A percentile compares a stretch with the other conserved stretches of the same genome.
These are phyloP conservation scores for Nelumbo lutea DNA, from an alignment of 164 flowering plant genomes.

Conservation along the genomic window DNA sequence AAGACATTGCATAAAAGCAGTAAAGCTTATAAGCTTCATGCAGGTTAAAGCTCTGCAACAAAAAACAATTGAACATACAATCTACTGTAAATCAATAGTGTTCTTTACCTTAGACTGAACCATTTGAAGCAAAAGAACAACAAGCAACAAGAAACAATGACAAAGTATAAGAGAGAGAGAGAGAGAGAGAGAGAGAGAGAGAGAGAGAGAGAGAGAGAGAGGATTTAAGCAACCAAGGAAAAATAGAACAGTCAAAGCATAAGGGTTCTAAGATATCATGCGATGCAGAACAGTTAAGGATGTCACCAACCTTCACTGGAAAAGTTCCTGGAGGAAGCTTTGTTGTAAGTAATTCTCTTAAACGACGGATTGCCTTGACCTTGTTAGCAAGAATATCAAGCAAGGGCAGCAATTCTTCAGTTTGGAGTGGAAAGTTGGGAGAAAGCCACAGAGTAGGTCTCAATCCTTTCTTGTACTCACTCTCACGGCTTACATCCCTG, in stretches of 20 bases:
- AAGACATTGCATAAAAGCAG: not conserved
- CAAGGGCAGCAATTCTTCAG: conserved; percentile 90
- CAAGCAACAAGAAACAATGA: not conserved
- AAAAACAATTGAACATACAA: not conserved
- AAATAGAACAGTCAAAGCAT: not conserved
- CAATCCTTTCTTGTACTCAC: conserved; percentile 91
- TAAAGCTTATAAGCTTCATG: not conserved
- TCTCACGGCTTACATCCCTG: conserved; percentile 65
- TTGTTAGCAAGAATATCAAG: conserved; percentile 97
- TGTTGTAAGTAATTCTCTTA: conserved; percentile 89
- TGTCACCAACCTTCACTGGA: conserved; percentile 76
- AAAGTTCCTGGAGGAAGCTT: conserved; percentile 93
- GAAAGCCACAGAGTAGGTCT: conserved; percentile 98
- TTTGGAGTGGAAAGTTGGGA: conserved; percentile 71
- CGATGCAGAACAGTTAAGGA: not conserved
- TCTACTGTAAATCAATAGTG: not conserved
- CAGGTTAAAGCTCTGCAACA: too few species aligned
- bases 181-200: not conserved
- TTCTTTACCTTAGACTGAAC: not conserved
- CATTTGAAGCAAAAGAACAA: not conserved
- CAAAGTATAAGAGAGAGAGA: too few species aligned
- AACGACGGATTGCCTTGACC: conserved; percentile 91
- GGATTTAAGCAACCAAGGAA: not conserved
- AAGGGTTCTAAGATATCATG: not conserved
- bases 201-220: not conserved